Evolutionary conservation across 768 basidiomycete genomes (phyloP).

Genomic region (Auricularia cornea): DNA sequence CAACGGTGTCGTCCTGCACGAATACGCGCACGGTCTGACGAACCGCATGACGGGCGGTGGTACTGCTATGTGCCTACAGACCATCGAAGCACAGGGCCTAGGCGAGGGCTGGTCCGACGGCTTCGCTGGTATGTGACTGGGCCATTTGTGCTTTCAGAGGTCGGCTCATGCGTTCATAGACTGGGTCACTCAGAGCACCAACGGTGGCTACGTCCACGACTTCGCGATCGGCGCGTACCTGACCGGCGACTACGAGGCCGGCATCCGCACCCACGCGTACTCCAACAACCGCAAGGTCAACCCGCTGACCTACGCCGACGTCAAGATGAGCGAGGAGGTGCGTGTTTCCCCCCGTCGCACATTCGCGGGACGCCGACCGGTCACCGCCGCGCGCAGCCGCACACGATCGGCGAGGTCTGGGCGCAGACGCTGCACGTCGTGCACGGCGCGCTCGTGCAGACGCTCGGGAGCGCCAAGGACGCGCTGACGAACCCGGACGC

Average conservation of each 20-base stretch:
- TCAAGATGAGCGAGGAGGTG: not conserved
- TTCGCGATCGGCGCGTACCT: constrained; percentile 29
- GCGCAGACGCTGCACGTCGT: constrained; percentile 5
- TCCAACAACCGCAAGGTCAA: constrained; percentile 6
- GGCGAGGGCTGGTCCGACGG: constrained; percentile 35
- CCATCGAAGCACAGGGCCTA: constrained; percentile 27
- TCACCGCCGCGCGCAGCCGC: too few species aligned
- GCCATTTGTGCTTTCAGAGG: too few species aligned
- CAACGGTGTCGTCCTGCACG: constrained; percentile 29
- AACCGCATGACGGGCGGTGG: constrained; percentile 32
- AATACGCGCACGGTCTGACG: constrained; percentile 32
- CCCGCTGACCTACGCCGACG: constrained; percentile 18
- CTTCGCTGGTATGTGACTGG: constrained; percentile 15
- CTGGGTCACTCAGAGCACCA: constrained; percentile 8
- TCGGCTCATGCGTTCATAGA: too few species aligned
- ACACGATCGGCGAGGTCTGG: constrained; percentile 9
- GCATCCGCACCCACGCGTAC: constrained; percentile 19
- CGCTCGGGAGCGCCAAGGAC: constrained; percentile 1
- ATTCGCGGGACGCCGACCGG: too few species aligned
- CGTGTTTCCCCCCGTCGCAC: too few species aligned
- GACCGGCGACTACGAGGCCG: constrained; percentile 33
- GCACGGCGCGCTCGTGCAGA: constrained; percentile 6
- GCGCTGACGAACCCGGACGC: constrained; percentile 2
- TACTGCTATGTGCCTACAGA: constrained; percentile 10
- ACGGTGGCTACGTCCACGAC: constrained; percentile 16